Base-by-base conservation (phyloP, 1,139 yeast species). In the Kodamaea derodonti region DNA sequence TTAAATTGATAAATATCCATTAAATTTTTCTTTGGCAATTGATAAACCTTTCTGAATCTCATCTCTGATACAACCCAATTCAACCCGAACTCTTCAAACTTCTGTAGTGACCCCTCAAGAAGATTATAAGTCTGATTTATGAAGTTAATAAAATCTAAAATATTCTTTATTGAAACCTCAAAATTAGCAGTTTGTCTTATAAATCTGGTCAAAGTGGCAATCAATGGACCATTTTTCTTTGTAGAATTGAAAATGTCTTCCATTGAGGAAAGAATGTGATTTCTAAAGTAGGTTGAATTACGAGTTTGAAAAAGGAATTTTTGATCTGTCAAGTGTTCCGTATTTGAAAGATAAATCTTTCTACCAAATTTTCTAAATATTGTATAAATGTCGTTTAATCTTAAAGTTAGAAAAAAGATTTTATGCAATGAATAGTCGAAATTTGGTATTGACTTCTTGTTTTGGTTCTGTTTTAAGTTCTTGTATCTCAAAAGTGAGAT, bases 191-290 rank as follows among this genome's bases (percentile, higher is more conserved):
- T 71, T 40, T 69, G 70, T 30, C 80, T 60, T 2, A 78, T 59
- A 25, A 72, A 65, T 37, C 75, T 62, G 0, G 78, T 62, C 26
- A 78, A 58, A 6, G 68, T 65, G 7, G 81, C 76, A 25, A 77
- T 56, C 16, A 78, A 49, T 13, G 73, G 62, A 10, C 78, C 78
- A 45, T 75, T 78, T 42, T 72, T 76, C 45, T 64, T 75, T 11
- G 74, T 52, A 4, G 64, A 56, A 37, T 67, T 67, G 51, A 76
- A 73, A 29, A 60, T 53, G 4, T 66, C 72, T 24, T 72, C 73
- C 42, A 73, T 55, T 13, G 56, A 55, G 11, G 52, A 57, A 29
- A 77, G 47, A 2, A 63, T 38, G 28, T 41, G 51, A 30, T 39
- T 43, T 37, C 53, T 64, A 46, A 55, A 69, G 37, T 48, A 62